Percentiles rank a stretch among this genome's conserved stretches.
phyloP scores from a whole-genome alignment of 257 asterid genomes.

The Solanum arcanum region DNA sequence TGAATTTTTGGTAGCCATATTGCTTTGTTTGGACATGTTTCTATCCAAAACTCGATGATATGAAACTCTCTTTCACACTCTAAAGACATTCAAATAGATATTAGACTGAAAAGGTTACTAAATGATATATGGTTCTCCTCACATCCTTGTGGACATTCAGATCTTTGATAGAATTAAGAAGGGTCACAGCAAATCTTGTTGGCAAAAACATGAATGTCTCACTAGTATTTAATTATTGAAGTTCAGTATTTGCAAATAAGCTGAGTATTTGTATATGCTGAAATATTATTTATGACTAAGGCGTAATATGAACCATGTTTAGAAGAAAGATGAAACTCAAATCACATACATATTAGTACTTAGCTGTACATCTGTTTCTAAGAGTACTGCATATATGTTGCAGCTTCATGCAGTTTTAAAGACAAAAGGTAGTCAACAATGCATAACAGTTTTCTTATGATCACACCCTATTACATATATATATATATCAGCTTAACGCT shows the following conservation, averaged over 20 bases:
- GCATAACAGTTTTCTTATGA: neutral
- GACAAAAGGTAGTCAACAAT: neutral
- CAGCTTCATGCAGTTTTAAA: neutral
- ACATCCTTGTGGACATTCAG: neutral
- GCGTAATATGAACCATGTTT: neutral
- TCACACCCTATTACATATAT: neutral
- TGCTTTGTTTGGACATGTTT: neutral
- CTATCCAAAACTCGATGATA: neutral
- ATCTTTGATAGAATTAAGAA: neutral
- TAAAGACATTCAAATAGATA: neutral
- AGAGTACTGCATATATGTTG: neutral
- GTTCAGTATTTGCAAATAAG: neutral
- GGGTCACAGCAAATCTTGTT: neutral
- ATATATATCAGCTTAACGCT: neutral
- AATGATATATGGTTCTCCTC: neutral
- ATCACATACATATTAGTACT: neutral
- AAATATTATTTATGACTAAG: neutral
- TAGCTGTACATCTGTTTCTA: neutral
- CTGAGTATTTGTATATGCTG: neutral
- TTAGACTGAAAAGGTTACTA: neutral
- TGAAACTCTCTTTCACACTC: neutral
- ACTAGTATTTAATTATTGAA: neutral
- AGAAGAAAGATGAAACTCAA: neutral
- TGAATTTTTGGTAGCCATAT: neutral
- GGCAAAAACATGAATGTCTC: neutral